Base-by-base conservation (phyloP, 192 early-diverging fungal genomes). In the Funneliformis geosporum region DNA sequence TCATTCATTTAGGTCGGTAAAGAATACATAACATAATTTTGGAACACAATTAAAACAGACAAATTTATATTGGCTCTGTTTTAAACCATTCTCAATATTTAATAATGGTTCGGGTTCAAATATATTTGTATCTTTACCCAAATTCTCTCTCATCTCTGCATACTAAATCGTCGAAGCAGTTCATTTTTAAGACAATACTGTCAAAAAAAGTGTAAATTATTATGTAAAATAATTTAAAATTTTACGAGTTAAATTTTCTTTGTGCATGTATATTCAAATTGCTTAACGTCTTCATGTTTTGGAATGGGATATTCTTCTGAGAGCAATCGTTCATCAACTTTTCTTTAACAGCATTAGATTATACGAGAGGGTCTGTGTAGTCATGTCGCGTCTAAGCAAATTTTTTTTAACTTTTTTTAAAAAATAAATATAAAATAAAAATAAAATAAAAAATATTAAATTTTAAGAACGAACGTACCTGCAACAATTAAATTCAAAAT, bases 21-120 rank as follows among this genome's bases (percentile, higher is more conserved):
- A 66, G 8, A 66, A 25, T 23, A 78, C 76, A 28, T 33, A 78
- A 62, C 84, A 85, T 46, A 82, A 80, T 75, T 87, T 80, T 46
- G 90, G 90, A 59, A 89, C 90, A 39, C 86, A 87, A 59, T 91
- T 83, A 85, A 92, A 92, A 18, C 83, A 86, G 27, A 88, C 81
- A 75, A 84, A 91, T 80, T 88, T 85, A 75, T 79, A 88, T 43
- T 80, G 82, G 11, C 67, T 76, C 27, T 80, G 81, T 71, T 83
- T 82, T 2, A 67, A 69, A 5, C 82, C 73, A 67, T 84, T 79
- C 16, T 28, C 66, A 0, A 60, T 73, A 25, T 85, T 82, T 23
- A 93, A 80, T 89, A 92, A 94, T 6, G 92, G 86, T 68, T 91
- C 88, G 33, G 93, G 93, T 16, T 83, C 73, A 80, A 91, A 94